Base-by-base conservation (phyloP, 495 filamentous ascomycete genomes). In the Chaetomium cochliodes region DNA sequence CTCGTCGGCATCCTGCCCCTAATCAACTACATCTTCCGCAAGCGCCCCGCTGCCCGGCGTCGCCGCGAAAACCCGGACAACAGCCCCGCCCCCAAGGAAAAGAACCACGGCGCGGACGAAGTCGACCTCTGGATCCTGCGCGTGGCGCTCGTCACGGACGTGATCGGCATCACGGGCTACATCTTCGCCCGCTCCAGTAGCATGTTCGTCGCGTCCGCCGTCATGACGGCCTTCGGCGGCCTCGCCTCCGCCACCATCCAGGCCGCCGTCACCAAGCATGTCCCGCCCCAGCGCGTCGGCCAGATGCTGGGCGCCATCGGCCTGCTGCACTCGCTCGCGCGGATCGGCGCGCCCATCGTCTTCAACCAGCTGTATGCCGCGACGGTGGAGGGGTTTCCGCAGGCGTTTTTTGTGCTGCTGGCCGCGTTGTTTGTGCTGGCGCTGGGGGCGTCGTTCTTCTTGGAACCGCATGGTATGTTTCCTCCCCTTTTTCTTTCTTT, bases 301-400 rank as follows among this genome's bases (percentile, higher is more conserved):
- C 87, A 92, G 72, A 77, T 98, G 57, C 83, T 98, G 3, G 94
- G 94, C 12, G 94, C 92, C 1, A 88, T 83, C 20, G 94, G 96
- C 0, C 75, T 98, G 56, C 74, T 98, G 64, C 94, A 97, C 78
- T 89, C 91, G 0, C 72, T 94, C 22, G 88, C 90, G 4, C 82
- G 92, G 42, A 84, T 98, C 11, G 71, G 96, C 16, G 87, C 87
- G 11, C 94, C 94, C 0, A 81, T 88, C 5, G 69, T 94, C 11
- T 96, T 96, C 73, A 94, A 92, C 71, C 80, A 90, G 23, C 85
- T 97, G 20, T 98, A 96, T 72, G 89, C 89, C 22, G 73, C 79
- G 22, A 98, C 94, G 0, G 90, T 97, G 6, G 85, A 81, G 16
- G 87, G 83, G 6, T 91, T 87, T 64, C 86, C 90, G 4, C 90